phyloP scores from a whole-genome alignment of 352 stramenopile species.

The Peronospora belbahrii region DNA sequence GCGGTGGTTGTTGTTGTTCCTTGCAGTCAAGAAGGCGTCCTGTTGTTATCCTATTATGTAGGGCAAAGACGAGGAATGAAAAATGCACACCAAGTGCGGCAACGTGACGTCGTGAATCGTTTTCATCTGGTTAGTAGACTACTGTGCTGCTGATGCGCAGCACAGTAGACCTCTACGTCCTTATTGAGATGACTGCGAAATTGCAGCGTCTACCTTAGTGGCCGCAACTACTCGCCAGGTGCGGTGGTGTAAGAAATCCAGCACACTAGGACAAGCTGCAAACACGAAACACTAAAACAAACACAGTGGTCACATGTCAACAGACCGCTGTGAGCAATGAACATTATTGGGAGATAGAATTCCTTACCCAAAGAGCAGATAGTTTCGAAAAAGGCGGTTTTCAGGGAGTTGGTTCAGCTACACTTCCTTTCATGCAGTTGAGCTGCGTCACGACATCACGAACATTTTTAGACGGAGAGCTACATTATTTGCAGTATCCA shows the following conservation, averaged over 20 bases:
- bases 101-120: background rate
- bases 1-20: background rate
- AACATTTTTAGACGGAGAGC: constrained; percentile 3
- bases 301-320: background rate
- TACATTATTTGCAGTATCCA: background rate
- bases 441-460: constrained; percentile 32
- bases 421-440: constrained; percentile 84
- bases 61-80: background rate
- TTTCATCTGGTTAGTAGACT: background rate
- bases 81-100: background rate
- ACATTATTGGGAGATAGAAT: background rate
- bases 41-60: background rate
- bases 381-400: constrained; percentile 78
- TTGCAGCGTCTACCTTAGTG: constrained; percentile 2
- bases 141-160: background rate
- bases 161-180: background rate
- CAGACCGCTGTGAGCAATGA: background rate
- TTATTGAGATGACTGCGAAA: background rate
- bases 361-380: constrained; percentile 73
- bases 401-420: constrained; percentile 63
- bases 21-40: background rate
- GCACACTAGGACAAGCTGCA: constrained; percentile 74
- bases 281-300: constrained; percentile 54
- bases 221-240: constrained; percentile 38
- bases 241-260: constrained; percentile 84